Conservation (phyloP, 228 moss, liverwort and hornwort species). For the Sphagnum fallax region DNA sequence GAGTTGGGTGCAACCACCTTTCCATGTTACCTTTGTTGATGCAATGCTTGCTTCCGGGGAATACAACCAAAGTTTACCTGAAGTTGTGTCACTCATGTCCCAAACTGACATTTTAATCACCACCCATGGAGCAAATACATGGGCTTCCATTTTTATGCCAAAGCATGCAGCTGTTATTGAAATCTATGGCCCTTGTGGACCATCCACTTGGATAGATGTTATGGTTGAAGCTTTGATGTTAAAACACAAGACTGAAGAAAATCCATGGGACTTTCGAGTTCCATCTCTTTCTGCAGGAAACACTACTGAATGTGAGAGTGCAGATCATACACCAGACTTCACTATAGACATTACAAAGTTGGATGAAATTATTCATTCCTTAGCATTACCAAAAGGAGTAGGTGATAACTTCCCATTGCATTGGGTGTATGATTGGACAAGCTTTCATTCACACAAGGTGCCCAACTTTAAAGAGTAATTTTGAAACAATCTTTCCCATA, state of each 20-base stretch:
- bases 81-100: constrained; percentile 77
- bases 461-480: no score
- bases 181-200: constrained; percentile 80
- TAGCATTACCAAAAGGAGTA: constrained; percentile 26
- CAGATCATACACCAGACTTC: constrained; percentile 62
- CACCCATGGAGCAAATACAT: constrained; percentile 79
- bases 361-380: constrained; percentile 16
- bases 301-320: constrained; percentile 45
- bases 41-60: constrained; percentile 37
- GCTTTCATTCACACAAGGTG: no score
- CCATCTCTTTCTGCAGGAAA: constrained; percentile 47
- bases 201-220: constrained; percentile 42
- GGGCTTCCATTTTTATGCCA: constrained; percentile 87
- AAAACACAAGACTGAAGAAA: constrained; percentile 56
- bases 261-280: constrained; percentile 53
- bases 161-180: constrained; percentile 64
- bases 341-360: constrained; percentile 47
- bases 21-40: constrained; percentile 55
- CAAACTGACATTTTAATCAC: constrained; percentile 79
- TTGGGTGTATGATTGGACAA: constrained; percentile 52
- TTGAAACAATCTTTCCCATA: no score
- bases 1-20: constrained; percentile 24
- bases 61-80: constrained; percentile 62
- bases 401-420: constrained; percentile 52
- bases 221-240: constrained; percentile 52